These are phyloP conservation scores for Quercus cerris DNA, from an alignment of 306 rosid genomes.

Conservation along the genomic window DNA sequence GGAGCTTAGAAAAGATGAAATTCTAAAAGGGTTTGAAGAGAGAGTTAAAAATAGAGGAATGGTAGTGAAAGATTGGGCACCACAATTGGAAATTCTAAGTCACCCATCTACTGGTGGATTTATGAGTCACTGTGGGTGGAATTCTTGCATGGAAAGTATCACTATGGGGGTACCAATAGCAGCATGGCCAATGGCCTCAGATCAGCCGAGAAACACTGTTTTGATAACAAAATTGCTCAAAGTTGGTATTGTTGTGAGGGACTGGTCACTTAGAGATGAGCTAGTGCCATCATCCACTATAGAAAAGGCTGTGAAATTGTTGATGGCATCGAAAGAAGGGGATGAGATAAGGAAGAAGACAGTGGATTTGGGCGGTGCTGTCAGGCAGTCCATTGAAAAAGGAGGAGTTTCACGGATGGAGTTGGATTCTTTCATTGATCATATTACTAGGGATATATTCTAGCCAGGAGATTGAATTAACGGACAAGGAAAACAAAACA, in stretches of 20 bases:
- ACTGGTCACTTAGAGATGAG: conserved; percentile 40
- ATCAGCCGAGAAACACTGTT: conserved; percentile 68
- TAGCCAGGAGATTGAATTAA: no score
- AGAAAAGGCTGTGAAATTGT: conserved; percentile 32
- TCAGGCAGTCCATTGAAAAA: conserved; percentile 30
- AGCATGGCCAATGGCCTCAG: conserved; percentile 83
- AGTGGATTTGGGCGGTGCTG: conserved; percentile 21
- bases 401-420: conserved; percentile 54
- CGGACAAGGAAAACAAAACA: no score
- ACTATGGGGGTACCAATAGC: conserved; percentile 66
- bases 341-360: conserved; percentile 48
- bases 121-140: conserved; percentile 81
- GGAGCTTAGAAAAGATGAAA: conserved; percentile 8
- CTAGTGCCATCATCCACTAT: conserved; percentile 30
- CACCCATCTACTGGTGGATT: conserved; percentile 57
- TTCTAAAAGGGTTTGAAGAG: conserved; percentile 58
- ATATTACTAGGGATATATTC: conserved; percentile 27
- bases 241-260: conserved; percentile 46
- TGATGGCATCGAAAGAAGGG: conserved; percentile 56
- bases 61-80: conserved; percentile 65
- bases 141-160: conserved; percentile 71
- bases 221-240: conserved; percentile 43
- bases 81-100: conserved; percentile 55
- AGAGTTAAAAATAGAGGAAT: conserved; percentile 36
- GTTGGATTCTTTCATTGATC: conserved; percentile 61